Conservation (phyloP, 345 rosid genomes). For the Citropsis articulata region DNA sequence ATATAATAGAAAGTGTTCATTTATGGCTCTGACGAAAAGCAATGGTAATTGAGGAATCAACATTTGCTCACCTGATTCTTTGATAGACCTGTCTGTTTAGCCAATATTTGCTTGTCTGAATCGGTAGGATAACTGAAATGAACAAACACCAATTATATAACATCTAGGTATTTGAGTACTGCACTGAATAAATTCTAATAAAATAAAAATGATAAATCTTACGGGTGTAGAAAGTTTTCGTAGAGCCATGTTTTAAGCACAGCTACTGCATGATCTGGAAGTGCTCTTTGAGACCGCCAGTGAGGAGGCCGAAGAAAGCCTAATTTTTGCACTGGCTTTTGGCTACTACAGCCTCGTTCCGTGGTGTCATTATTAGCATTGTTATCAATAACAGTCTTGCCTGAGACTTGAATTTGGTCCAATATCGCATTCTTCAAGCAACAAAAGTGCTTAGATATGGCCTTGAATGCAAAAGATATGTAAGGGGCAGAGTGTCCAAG, state of each 20-base stretch:
- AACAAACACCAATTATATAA: background rate
- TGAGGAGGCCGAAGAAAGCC: conserved; percentile 25
- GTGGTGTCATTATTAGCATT: conserved; percentile 6
- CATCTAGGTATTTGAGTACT: background rate
- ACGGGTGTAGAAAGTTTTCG: conserved; percentile 47
- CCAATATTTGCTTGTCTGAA: conserved; percentile 39
- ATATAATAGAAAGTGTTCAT: background rate
- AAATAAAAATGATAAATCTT: conserved; percentile 4
- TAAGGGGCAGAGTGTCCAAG: conserved; percentile 44
- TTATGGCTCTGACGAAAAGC: background rate
- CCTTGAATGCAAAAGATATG: conserved; percentile 29
- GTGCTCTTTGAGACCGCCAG: conserved; percentile 42
- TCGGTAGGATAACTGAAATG: conserved; percentile 36
- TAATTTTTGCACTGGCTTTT: conserved; percentile 8
- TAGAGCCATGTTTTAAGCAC: conserved; percentile 39
- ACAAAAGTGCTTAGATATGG: conserved; percentile 33
- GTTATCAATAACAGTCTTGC: conserved; percentile 19
- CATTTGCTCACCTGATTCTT: conserved; percentile 32
- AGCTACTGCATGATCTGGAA: conserved; percentile 39
- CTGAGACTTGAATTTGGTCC: conserved; percentile 31
- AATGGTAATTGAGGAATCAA: background rate
- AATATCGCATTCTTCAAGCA: conserved; percentile 35
- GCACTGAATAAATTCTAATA: background rate
- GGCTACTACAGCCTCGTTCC: conserved; percentile 10
- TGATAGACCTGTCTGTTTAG: conserved; percentile 40